Evolutionary conservation across 257 asterid genomes (phyloP), one percentile per base, ranked within the genome.

Genomic region (Ilex aquifolium): DNA sequence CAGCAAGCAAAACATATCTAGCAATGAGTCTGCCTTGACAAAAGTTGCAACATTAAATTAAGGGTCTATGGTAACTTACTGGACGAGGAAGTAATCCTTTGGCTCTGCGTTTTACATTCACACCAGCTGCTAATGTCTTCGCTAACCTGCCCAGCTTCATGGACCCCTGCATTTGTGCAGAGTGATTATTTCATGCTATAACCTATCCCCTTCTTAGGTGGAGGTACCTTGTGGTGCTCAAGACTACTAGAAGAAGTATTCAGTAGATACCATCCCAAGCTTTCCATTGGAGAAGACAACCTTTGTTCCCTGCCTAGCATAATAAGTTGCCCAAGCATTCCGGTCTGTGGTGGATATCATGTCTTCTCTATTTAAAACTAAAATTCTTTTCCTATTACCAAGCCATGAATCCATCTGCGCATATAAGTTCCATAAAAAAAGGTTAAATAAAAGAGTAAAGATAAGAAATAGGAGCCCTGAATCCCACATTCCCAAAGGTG

Each of bases 51-150:
- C 27, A n/a, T 32, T 57, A 48, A 31, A 57, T 64, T 61, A 63
- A 15, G 60, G 63, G 39, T 13, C 44, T 73, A 32, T 56, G 65
- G 32, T 69, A 66, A 83, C 96, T 87, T 80, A 92, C 99, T 30
- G 95, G 85, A 39, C 99, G 97, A 68, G 99, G 97, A 56, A 93
- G 90, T 69, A 93, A 76, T 69, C 99, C 97, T 82, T 66, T 90
- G 69, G 88, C 78, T 77, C 68, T 84, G 70, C 95, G 97, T 69
- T 88, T 93, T 82, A 78, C 73, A 77, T 90, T 93, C 62, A 93
- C 95, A 59, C 72, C 82, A 48, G 82, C 88, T 6, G 94, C 91
- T 75, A 85, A 67, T 71, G 85, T 86, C 81, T 79, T 93, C 4
- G 95, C 95, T 65, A 93, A 61, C 86, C 99, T 84, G 63, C 70